These are phyloP conservation scores for Chalciporus chontae DNA, from an alignment of 768 basidiomycete species.

Conservation along the genomic window DNA sequence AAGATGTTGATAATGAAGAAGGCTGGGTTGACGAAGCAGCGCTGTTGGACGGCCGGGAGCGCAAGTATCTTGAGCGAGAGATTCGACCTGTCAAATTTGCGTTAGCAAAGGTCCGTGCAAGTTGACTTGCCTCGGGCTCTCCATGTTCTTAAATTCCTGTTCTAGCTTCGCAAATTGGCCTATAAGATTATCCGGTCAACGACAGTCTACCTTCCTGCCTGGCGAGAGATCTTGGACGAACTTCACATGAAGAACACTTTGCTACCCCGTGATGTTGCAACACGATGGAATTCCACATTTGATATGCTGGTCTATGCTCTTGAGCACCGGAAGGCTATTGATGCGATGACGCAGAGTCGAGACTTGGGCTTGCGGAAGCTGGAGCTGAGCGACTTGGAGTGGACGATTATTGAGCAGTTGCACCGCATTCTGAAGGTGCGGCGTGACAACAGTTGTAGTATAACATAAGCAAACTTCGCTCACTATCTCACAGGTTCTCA, in stretches of 20 bases:
- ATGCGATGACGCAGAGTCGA: background rate
- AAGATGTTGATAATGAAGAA: background rate
- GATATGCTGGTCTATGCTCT: constrained; percentile 1
- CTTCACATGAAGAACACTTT: background rate
- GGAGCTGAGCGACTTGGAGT: constrained; percentile 11
- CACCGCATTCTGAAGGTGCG: background rate
- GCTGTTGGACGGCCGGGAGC: background rate
- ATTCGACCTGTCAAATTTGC: background rate
- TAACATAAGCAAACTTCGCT: constrained; percentile 17
- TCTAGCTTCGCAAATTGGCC: constrained; percentile 20
- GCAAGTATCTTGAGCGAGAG: background rate
- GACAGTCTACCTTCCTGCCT: constrained; percentile 16
- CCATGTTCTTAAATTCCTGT: background rate
- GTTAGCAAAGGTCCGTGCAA: constrained; percentile 4
- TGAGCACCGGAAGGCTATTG: background rate
- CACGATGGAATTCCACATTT: constrained; percentile 10
- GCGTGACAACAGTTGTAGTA: too few species aligned
- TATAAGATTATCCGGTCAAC: constrained; percentile 22
- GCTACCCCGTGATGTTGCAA: constrained; percentile 25
- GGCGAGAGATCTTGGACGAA: constrained; percentile 1
- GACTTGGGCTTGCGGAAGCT: constrained; percentile 13
- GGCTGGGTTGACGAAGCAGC: constrained; percentile 3
- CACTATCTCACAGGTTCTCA: constrained; percentile 17
- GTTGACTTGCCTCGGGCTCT: background rate
- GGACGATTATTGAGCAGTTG: constrained; percentile 13